Evolutionary conservation across 78 protist genomes (phyloP).

Genomic region (Pigoraptor vietnamica): DNA sequence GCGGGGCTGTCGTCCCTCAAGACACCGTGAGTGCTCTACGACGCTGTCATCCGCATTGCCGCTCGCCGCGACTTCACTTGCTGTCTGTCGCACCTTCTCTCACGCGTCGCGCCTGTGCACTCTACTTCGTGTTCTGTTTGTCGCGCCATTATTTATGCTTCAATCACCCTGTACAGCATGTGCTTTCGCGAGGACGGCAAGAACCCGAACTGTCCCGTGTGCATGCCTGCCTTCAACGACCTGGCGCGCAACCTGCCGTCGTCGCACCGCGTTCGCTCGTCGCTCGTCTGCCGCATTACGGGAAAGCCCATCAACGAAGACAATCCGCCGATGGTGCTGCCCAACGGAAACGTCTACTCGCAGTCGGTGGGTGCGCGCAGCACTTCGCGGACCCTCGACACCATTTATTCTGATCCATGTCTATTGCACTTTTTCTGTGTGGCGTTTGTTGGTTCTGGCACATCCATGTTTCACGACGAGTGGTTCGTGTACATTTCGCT

Average conservation of each 20-base stretch:
- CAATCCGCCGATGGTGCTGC: constrained; percentile 75
- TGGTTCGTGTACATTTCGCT: too few species aligned
- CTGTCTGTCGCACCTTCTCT: too few species aligned
- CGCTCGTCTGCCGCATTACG: constrained; percentile 64
- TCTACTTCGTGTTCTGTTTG: too few species aligned
- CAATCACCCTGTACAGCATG: constrained; percentile 16
- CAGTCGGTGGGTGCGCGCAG: neutral
- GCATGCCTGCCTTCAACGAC: constrained; percentile 7
- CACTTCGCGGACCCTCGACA: neutral
- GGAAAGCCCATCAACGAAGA: constrained; percentile 62
- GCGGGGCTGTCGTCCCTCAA: constrained; percentile 61
- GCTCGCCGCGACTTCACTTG: too few species aligned
- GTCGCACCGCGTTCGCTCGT: constrained; percentile 46
- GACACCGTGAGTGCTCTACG: constrained; percentile 49
- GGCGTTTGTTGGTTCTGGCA: too few species aligned
- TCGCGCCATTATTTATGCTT: too few species aligned
- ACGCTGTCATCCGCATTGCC: too few species aligned
- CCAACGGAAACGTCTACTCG: constrained; percentile 74
- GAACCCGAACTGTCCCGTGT: constrained; percentile 54
- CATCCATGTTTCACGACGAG: too few species aligned
- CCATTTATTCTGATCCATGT: neutral
- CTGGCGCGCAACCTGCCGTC: constrained; percentile 46
- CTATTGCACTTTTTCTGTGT: too few species aligned
- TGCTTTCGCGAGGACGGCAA: constrained; percentile 37
- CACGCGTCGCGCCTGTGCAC: too few species aligned